A percentile compares a stretch with the other conserved stretches of the same genome.
Conservation (phyloP, 768 basidiomycete genomes). For the Cystobasidium ongulense region DNA sequence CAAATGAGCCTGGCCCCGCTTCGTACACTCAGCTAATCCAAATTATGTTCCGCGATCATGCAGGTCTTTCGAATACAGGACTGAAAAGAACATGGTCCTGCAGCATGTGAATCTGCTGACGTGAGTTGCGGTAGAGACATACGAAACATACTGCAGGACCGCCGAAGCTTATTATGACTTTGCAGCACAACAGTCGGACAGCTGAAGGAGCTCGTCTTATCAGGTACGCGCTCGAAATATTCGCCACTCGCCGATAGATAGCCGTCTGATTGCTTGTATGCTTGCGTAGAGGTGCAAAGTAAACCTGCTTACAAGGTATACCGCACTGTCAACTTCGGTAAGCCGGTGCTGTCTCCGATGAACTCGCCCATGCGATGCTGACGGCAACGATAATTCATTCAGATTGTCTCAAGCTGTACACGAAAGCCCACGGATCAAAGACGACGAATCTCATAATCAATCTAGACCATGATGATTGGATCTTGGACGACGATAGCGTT, state of each 20-base stretch:
- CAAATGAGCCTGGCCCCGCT: too few relatives aligned
- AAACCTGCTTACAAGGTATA: constrained; percentile 84
- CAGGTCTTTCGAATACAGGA: constrained; percentile 74
- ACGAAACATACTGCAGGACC: too few relatives aligned
- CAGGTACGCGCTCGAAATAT: constrained; percentile 52
- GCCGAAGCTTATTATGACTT: neutral
- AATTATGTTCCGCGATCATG: neutral
- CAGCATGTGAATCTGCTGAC: constrained; percentile 68
- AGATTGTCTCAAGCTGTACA: constrained; percentile 94
- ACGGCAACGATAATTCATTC: too few relatives aligned
- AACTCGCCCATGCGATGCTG: neutral
- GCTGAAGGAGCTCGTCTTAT: constrained; percentile 62
- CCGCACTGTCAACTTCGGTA: constrained; percentile 62
- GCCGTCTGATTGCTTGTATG: neutral
- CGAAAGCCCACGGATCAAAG: constrained; percentile 92
- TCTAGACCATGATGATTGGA: constrained; percentile 83
- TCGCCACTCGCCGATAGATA: neutral
- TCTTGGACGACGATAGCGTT: constrained; percentile 61
- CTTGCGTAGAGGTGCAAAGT: constrained; percentile 57
- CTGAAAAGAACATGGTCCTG: constrained; percentile 76
- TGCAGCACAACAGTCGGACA: constrained; percentile 59
- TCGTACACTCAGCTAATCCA: neutral
- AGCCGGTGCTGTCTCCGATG: constrained; percentile 29
- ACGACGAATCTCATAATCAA: constrained; percentile 97
- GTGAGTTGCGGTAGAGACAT: neutral